These are phyloP conservation scores for Picea glauca DNA, from an alignment of 75 land plant genomes.

Conservation along the genomic window DNA sequence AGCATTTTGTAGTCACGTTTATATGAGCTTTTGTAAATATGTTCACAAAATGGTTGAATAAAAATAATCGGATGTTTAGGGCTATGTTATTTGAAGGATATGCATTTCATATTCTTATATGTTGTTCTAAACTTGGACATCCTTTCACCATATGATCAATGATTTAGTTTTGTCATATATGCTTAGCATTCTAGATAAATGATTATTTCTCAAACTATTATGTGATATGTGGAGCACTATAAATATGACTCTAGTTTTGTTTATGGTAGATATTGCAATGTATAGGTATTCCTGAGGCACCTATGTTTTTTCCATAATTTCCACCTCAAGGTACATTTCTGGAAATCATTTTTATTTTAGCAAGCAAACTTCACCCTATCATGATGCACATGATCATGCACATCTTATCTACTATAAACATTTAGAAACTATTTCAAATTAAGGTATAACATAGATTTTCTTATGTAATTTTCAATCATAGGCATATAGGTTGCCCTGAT, in stretches of 20 bases:
- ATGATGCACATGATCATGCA: not conserved
- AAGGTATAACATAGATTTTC: not conserved
- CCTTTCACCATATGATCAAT: not conserved
- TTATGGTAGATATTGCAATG: slow-evolving; percentile 45
- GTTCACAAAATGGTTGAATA: not conserved
- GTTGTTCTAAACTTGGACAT: not conserved
- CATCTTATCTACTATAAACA: not conserved
- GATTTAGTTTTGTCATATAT: not conserved
- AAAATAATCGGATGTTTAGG: not conserved
- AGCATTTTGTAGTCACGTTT: not conserved
- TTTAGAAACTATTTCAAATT: not conserved
- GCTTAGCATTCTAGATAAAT: not conserved
- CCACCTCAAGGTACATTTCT: slow-evolving; percentile 58
- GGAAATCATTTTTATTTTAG: not conserved
- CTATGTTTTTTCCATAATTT: slow-evolving; percentile 84
- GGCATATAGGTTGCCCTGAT: not conserved
- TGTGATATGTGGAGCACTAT: not conserved
- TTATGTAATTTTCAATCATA: not conserved
- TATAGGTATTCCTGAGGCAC: slow-evolving; percentile 75
- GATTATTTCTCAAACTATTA: not conserved
- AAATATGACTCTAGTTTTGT: not conserved
- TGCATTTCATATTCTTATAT: not conserved
- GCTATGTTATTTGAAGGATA: not conserved
- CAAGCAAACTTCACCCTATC: not conserved
- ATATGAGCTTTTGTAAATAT: not conserved